phyloP scores from a whole-genome alignment of 1,284 basidiomycete genomes.

The Microbotryomycetes sp. region DNA sequence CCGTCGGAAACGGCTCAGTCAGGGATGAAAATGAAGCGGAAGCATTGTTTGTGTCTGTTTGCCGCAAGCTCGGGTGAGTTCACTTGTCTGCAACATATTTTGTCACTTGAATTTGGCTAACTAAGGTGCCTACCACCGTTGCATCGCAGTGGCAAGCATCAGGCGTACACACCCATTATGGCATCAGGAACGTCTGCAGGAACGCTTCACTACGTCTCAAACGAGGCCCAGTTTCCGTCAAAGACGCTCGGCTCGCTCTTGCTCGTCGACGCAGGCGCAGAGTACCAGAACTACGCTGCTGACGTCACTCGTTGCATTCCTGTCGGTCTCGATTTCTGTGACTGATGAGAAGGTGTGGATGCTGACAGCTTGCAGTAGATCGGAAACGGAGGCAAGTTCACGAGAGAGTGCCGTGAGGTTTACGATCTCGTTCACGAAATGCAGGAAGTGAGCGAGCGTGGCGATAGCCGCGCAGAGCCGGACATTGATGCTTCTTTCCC shows the following conservation, averaged over 20 bases:
- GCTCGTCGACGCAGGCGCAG: constrained; percentile 84
- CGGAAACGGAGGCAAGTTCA: constrained; percentile 81
- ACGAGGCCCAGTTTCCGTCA: constrained; percentile 43
- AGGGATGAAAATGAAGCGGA: constrained; percentile 85
- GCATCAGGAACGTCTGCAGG: constrained; percentile 74
- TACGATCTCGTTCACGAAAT: constrained; percentile 79
- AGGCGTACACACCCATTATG: constrained; percentile 83
- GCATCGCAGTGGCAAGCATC: constrained; percentile 60
- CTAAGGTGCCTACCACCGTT: background rate
- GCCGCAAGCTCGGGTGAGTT: constrained; percentile 68
- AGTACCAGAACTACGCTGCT: constrained; percentile 72
- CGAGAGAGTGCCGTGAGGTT: constrained; percentile 64
- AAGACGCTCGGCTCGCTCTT: constrained; percentile 43
- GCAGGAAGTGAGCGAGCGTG: constrained; percentile 57
- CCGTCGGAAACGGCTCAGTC: constrained; percentile 63
- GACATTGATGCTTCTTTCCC: background rate
- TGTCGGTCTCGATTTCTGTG: background rate
- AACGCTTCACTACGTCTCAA: constrained; percentile 65
- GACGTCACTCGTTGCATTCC: constrained; percentile 51
- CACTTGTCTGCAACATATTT: too few relatives aligned
- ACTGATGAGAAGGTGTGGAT: constrained; percentile 37
- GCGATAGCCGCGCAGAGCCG: background rate
- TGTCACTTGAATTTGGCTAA: background rate
- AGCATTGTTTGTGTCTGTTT: constrained; percentile 80
- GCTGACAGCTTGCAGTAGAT: constrained; percentile 39